These are phyloP conservation scores for Talaromyces albobiverticillius DNA, from an alignment of 2,329 filamentous ascomycete genomes.

Conservation along the genomic window DNA sequence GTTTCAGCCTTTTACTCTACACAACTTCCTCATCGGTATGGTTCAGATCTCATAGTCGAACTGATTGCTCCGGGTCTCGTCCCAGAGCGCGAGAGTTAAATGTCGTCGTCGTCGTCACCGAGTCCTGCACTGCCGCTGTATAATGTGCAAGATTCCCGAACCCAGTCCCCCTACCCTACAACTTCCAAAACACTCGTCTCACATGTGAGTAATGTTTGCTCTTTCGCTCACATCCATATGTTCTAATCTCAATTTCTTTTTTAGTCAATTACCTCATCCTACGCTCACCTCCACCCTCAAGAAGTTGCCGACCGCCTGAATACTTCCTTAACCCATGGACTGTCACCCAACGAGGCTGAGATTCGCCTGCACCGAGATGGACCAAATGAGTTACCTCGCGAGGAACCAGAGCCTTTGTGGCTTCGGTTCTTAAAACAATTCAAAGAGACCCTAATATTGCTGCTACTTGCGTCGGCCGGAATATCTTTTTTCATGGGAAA, in stretches of 20 bases:
- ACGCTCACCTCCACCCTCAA: constrained; percentile 67
- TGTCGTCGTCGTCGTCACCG: constrained; percentile 63
- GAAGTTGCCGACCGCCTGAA: constrained; percentile 74
- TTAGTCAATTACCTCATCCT: constrained; percentile 47
- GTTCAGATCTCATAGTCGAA: constrained; percentile 8
- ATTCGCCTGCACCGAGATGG: constrained; percentile 77
- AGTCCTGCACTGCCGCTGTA: constrained; percentile 58
- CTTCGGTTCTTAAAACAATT: constrained; percentile 94
- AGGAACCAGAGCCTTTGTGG: constrained; percentile 92
- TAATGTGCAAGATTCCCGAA: constrained; percentile 44
- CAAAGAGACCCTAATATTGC: constrained; percentile 87
- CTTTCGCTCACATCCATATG: background rate
- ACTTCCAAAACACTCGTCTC: constrained; percentile 27
- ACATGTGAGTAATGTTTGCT: constrained; percentile 29
- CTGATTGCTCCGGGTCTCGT: constrained; percentile 14
- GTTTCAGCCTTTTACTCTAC: background rate
- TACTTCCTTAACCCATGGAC: constrained; percentile 79
- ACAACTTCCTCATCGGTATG: constrained; percentile 11
- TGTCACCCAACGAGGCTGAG: constrained; percentile 77
- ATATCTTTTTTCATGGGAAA: constrained; percentile 91
- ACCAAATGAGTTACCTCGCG: constrained; percentile 90
- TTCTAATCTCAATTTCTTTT: constrained; percentile 7
- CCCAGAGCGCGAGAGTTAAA: constrained; percentile 48
- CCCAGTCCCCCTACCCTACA: constrained; percentile 28
- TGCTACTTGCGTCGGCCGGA: constrained; percentile 84